Base-by-base conservation (phyloP, 495 filamentous ascomycete genomes). In the Tetracladium setigerum region DNA sequence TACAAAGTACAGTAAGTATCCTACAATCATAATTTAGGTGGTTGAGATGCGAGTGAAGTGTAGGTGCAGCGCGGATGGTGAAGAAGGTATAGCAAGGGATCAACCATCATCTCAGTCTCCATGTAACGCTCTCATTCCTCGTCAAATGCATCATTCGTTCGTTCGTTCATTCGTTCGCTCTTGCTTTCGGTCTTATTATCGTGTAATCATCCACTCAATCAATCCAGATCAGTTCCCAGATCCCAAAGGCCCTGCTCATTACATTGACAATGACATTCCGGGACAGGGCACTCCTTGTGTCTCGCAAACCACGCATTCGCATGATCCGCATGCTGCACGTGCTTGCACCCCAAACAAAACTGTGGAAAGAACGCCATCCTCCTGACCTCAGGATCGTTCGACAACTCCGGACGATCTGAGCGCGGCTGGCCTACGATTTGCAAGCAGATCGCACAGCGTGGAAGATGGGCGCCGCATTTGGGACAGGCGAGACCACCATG, bases 271-370 rank as follows among this genome's bases (percentile, higher is more conserved):
- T 75, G 70, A 63, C 92, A 98, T 55, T 92, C 89, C 1, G 89
- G 82, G 15, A 95, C 86, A 0, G 92, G 88, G 66, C 92, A 97
- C 53, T 90, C 78, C 43, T 69, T 73, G 62, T 94, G 84, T 44
- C 76, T 73, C 30, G 66, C 70, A 62, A 97, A 98, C 92, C 92
- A 98, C 53, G 84, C 79, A 49, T 79, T 70, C 10, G 89, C 88
- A 64, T 97, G 92, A 56, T 90, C 82, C 12, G 85, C 80, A 63
- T 98, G 92, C 58, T 86, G 81, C 11, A 87, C 88, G 68, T 98
- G 92, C 57, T 86, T 84, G 61, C 92, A 98, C 48, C 76, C 76
- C 33, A 89, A 78, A 56, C 92, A 98, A 58, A 95, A 95, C 0
- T 81, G 83, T 38, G 90, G 75, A 45, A 76, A 76, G 36, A 69